Conservation (phyloP, 148 eudicot genomes). For the Rhododendron ferrugineum region DNA sequence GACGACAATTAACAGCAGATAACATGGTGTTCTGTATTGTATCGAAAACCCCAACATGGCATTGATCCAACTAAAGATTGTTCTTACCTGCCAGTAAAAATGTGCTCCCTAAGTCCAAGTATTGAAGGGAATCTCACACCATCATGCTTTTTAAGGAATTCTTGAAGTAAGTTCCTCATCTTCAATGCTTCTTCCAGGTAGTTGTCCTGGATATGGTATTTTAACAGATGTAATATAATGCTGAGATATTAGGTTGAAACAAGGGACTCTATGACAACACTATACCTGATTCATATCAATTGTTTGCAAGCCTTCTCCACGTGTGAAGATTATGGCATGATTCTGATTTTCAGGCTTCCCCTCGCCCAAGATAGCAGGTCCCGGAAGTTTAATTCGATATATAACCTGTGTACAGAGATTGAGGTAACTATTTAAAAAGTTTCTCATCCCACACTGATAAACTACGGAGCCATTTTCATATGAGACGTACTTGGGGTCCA, state of each 20-base stretch:
- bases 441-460: not conserved
- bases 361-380: conserved; percentile 87
- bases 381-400: conserved; percentile 83
- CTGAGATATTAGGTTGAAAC: not conserved
- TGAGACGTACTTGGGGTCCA: conserved; percentile 40
- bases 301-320: conserved; percentile 94
- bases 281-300: conserved; percentile 95
- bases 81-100: conserved; percentile 90
- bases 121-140: conserved; percentile 84
- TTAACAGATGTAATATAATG: not conserved
- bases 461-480: not conserved
- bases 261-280: not conserved
- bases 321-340: conserved; percentile 93
- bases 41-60: not conserved
- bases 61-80: not conserved
- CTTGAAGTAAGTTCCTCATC: conserved; percentile 98
- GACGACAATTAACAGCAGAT: not conserved
- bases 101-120: conserved; percentile 96
- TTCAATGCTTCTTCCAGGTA: conserved; percentile 99
- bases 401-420: conserved; percentile 45
- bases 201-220: conserved; percentile 58
- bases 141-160: conserved; percentile 85
- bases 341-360: conserved; percentile 98
- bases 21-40: not conserved
- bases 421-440: not conserved